phyloP scores from a whole-genome alignment of 768 basidiomycete genomes.

The Lactifluus volemus region DNA sequence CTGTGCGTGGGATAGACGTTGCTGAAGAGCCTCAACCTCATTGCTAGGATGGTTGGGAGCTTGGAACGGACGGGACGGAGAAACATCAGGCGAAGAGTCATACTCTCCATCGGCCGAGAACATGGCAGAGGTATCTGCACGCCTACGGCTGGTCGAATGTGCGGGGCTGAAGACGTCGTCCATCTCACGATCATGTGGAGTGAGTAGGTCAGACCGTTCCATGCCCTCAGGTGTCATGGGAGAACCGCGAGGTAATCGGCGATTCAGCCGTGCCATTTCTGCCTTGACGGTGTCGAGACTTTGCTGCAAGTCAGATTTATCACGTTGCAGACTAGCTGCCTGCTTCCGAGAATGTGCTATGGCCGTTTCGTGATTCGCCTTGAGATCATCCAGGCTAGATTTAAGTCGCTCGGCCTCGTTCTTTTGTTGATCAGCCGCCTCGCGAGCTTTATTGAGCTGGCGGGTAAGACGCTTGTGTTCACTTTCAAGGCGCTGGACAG shows the following conservation, averaged over 20 bases:
- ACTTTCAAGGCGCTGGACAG: constrained; percentile 60
- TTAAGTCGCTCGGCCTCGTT: constrained; percentile 73
- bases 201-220: constrained; percentile 29
- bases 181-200: constrained; percentile 47
- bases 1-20: constrained; percentile 78
- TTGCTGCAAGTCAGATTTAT: constrained; percentile 87
- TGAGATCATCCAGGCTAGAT: constrained; percentile 58
- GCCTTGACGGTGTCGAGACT: constrained; percentile 67
- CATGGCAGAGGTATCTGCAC: constrained; percentile 41
- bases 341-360: constrained; percentile 85
- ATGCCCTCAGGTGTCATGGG: constrained; percentile 60
- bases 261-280: constrained; percentile 57
- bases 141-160: constrained; percentile 51
- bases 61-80: constrained; percentile 52
- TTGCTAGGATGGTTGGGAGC: constrained; percentile 67
- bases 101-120: constrained; percentile 37
- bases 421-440: constrained; percentile 76
- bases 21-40: constrained; percentile 75
- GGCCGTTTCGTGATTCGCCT: constrained; percentile 90
- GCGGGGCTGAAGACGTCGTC: constrained; percentile 60
- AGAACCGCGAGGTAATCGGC: constrained; percentile 55
- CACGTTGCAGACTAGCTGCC: constrained; percentile 79
- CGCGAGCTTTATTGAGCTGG: constrained; percentile 61
- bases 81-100: constrained; percentile 54
- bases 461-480: constrained; percentile 80